Percentiles rank a stretch among this genome's conserved stretches.
Evolutionary conservation across 1,139 yeast genomes (phyloP).

Genomic region (Saccharomyces hybrid): DNA sequence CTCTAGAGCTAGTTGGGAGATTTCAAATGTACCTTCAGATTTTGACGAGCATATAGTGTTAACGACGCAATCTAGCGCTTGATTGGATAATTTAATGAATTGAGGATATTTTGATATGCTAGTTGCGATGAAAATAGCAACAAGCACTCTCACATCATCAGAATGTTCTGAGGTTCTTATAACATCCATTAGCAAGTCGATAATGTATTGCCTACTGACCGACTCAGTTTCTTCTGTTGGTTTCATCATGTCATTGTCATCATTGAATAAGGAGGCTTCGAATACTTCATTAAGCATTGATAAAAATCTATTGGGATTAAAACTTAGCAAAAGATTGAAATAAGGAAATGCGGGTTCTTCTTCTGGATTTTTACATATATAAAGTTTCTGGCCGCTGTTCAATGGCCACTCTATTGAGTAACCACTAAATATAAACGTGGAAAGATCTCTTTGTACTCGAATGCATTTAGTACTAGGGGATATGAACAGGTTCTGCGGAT

Average conservation of each 20-base stretch:
- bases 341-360: constrained; percentile 33
- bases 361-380: constrained; percentile 13
- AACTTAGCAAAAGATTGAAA: constrained; percentile 24
- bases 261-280: constrained; percentile 29
- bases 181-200: constrained; percentile 27
- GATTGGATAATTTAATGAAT: constrained; percentile 61
- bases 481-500: constrained; percentile 57
- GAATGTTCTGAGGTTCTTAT: constrained; percentile 11
- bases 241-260: constrained; percentile 8
- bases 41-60: constrained; percentile 39
- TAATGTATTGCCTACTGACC: constrained; percentile 28
- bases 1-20: constrained; percentile 65
- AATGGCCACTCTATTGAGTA: constrained; percentile 43
- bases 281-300: constrained; percentile 25
- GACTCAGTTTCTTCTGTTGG: constrained; percentile 7
- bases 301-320: constrained; percentile 18
- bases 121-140: constrained; percentile 64
- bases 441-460: constrained; percentile 42
- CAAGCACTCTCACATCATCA: constrained; percentile 29
- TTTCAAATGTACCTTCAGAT: constrained; percentile 34
- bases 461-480: constrained; percentile 21
- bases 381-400: constrained; percentile 20
- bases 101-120: constrained; percentile 77
- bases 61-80: constrained; percentile 43
- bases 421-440: constrained; percentile 50